Evolutionary conservation across 352 stramenopile genomes (phyloP), one percentile per base, ranked within the genome.

Genomic region (Globisporangium rhizosaccharum): DNA sequence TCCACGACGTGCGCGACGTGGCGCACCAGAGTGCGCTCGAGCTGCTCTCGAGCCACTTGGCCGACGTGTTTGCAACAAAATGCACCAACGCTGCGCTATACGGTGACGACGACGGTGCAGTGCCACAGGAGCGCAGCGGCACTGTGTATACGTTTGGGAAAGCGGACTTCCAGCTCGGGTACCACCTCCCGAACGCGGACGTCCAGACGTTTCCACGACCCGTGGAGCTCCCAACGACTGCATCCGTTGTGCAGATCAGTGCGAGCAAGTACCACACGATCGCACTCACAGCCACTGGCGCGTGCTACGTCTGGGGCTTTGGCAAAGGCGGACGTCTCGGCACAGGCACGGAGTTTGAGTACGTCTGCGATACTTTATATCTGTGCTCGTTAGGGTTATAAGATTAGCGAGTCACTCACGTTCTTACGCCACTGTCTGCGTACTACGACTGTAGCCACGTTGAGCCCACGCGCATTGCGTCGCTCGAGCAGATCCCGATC

Each of bases 221-320:
- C 14, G 84, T 94, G 28, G 75, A 82, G 57, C 65, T 92, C 14
- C 74, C 76, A 8, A 62, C 72, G 17, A 68, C 44, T 11, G 79
- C 72, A 11, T 65, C 70, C 15, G 80, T 94, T 51, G 55, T 86
- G 20, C 70, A 90, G 53, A 68, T 94, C 58, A 89, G 79, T 61
- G 84, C 84, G 18, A 87, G 73, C 57, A 90, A 87, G 52, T 94
- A 89, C 60, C 82, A 94, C 68, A 91, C 84, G 0, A 72, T 94
- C 42, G 84, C 76, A 0, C 62, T 94, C 6, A 92, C 77, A 56
- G 71, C 68, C 41, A 52, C 58, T 9, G 84, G 84, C 20, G 66
- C 90, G 49, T 87, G 83, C 47, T 94, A 87, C 56, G 80, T 84
- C 15, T 94, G 84, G 84, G 84, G 84, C 39, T 94, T 94, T 61